These are phyloP conservation scores for Pyronema omphalodes DNA, from an alignment of 495 filamentous ascomycete species.

Conservation along the genomic window DNA sequence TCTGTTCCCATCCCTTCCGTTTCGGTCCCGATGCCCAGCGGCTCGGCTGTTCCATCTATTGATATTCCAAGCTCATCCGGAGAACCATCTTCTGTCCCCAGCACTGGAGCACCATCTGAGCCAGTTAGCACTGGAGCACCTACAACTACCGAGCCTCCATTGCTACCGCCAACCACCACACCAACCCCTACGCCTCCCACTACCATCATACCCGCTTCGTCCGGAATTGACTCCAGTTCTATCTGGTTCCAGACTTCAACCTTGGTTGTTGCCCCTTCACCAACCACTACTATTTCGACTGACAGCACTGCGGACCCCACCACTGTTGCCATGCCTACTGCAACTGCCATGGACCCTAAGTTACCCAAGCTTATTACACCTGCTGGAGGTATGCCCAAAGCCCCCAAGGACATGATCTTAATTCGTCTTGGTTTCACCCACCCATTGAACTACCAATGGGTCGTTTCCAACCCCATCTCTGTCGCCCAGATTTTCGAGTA, in stretches of 20 bases:
- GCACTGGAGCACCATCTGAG: neutral
- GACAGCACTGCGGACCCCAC: slow-evolving; percentile 21
- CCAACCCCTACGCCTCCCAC: neutral
- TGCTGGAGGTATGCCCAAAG: slow-evolving; percentile 20
- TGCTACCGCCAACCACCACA: neutral
- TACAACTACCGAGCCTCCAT: no score
- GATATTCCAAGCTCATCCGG: no score
- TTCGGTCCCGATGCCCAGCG: no score
- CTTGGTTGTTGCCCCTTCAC: slow-evolving; percentile 9
- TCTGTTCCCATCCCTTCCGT: no score
- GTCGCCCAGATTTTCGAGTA: slow-evolving; percentile 75
- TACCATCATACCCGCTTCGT: neutral
- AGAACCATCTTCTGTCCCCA: no score
- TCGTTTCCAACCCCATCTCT: slow-evolving; percentile 47
- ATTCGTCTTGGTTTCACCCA: slow-evolving; percentile 75
- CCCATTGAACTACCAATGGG: slow-evolving; percentile 64
- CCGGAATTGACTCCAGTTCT: slow-evolving; percentile 10
- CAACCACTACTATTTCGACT: slow-evolving; percentile 9
- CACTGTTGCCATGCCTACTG: slow-evolving; percentile 18
- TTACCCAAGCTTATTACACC: slow-evolving; percentile 65
- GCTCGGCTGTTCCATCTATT: no score
- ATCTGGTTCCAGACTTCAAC: slow-evolving; percentile 5
- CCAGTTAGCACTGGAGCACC: neutral
- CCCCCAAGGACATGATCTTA: slow-evolving; percentile 41
- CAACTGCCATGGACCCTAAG: slow-evolving; percentile 8